These are phyloP conservation scores for Chytriomyces confervae DNA, from an alignment of 192 early-diverging fungal genomes.

Conservation along the genomic window DNA sequence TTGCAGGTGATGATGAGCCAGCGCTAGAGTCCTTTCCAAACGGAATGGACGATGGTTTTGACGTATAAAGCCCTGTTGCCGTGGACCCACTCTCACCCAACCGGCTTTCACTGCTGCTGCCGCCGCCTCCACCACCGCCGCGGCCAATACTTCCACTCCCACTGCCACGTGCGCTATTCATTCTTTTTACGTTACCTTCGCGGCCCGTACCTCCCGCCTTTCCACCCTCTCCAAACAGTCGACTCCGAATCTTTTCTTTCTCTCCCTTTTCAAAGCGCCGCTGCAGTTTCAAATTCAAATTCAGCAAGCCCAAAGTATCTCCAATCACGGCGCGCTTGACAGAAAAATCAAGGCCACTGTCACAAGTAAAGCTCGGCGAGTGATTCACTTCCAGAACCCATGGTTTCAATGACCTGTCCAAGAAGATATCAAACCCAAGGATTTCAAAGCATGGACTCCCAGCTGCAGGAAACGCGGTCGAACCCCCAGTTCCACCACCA, in stretches of 20 bases:
- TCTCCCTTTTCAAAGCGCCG: slow-evolving; percentile 48
- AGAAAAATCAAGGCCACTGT: slow-evolving; percentile 57
- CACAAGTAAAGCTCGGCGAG: slow-evolving; percentile 64
- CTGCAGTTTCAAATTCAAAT: slow-evolving; percentile 35
- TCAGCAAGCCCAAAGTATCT: slow-evolving; percentile 54
- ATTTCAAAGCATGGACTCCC: slow-evolving; percentile 65
- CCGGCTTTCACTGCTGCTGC: no score
- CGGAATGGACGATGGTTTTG: no score
- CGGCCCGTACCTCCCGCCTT: no score
- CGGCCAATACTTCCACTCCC: neutral
- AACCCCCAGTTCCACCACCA: neutral
- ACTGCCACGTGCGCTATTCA: no score
- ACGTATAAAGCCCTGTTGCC: no score
- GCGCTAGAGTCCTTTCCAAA: no score
- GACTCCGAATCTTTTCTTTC: slow-evolving; percentile 39
- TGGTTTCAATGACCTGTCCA: slow-evolving; percentile 64
- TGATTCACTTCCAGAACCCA: slow-evolving; percentile 71
- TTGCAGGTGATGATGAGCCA: no score
- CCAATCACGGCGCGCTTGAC: slow-evolving; percentile 60
- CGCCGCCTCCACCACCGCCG: no score
- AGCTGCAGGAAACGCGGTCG: neutral
- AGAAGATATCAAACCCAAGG: slow-evolving; percentile 66
- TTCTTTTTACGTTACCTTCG: no score
- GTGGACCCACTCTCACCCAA: no score
- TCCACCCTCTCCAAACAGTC: slow-evolving; percentile 33